Evolutionary conservation across 179 eudicot genomes (phyloP).

Genomic region (Carnegiea gigantea): DNA sequence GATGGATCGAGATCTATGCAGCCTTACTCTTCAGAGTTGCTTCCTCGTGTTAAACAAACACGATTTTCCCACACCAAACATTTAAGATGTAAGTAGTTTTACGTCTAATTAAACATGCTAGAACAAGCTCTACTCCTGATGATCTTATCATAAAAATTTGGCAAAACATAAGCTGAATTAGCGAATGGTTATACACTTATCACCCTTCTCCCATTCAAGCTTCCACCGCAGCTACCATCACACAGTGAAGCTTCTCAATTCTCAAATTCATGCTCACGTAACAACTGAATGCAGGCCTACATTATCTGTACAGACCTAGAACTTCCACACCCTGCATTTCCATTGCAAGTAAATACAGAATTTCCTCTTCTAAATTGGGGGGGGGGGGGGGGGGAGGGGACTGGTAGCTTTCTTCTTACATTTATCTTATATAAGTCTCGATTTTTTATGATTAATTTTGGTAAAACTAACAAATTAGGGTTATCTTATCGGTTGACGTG

Average conservation of each 20-base stretch:
- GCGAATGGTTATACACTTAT: not conserved
- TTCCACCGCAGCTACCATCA: not conserved
- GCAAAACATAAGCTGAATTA: not conserved
- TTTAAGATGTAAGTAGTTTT: not conserved
- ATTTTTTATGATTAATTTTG: not conserved
- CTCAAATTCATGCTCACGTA: not conserved
- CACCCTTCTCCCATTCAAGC: not conserved
- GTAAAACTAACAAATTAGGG: not conserved
- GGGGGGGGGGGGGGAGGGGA: no score
- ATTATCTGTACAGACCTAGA: not conserved
- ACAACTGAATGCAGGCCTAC: not conserved
- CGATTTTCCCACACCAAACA: no score
- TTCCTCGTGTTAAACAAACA: not conserved
- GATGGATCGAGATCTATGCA: not conserved
- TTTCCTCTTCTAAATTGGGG: not conserved
- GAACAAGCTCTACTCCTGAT: not conserved
- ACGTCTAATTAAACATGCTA: not conserved
- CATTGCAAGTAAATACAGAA: not conserved
- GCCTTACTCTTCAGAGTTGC: not conserved
- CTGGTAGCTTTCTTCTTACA: not conserved
- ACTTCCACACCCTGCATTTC: not conserved
- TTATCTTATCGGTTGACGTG: constrained; percentile 17
- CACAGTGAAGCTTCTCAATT: not conserved
- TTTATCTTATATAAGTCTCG: not conserved
- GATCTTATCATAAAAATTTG: not conserved